Evolutionary conservation across 176 grass and related monocot species (phyloP), one percentile per base, ranked within the genome.

Genomic region (Oryza glaberrima): DNA sequence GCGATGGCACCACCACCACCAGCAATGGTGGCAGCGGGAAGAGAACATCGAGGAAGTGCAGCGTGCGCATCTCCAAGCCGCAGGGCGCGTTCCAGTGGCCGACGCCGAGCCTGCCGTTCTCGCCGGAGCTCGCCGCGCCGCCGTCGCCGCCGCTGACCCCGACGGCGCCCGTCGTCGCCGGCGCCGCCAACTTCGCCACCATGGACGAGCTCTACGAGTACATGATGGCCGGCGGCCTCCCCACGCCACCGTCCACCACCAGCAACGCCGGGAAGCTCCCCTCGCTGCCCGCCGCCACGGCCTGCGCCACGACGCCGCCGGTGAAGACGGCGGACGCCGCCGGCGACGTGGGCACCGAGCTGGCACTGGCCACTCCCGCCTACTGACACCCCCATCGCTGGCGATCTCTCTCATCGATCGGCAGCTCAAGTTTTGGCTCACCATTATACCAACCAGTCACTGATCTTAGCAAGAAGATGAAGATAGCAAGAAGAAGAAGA

Each of bases 61-160:
- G 90, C 35, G 68, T 94, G 85, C 49, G 66, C 22, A 85, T 89
- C 34, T 88, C 90, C 88, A 89, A 91, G 20, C 81, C 75, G 20
- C 77, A 83, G 67, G 75, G 83, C 10, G 41, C 86, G n/a, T 89
- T 91, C 67, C 86, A 93, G 84, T 89, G 88, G 89, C 87, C 87
- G 20, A 77, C 75, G 88, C 84, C 87, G n/a, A 81, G 76, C 76
- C 68, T 85, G 51, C 74, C 65, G 25, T 71, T 13, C 23, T 40
- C 67, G 67, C 66, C 32, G 34, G 34, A 38, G 67, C 34, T 69
- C 16, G 35, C 17, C 3, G 17, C 54, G 17, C 54, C 54, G 8
- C 2, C 20, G 4, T 10, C 58, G 20, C 15, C 51, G 51, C 58
- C 58, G 58, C 19, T 63, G 58, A 63, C 20, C 19, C 58, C 20